Evolutionary conservation across 2,329 filamentous ascomycete genomes (phyloP).

Genomic region (Hypomyces rosellus): DNA sequence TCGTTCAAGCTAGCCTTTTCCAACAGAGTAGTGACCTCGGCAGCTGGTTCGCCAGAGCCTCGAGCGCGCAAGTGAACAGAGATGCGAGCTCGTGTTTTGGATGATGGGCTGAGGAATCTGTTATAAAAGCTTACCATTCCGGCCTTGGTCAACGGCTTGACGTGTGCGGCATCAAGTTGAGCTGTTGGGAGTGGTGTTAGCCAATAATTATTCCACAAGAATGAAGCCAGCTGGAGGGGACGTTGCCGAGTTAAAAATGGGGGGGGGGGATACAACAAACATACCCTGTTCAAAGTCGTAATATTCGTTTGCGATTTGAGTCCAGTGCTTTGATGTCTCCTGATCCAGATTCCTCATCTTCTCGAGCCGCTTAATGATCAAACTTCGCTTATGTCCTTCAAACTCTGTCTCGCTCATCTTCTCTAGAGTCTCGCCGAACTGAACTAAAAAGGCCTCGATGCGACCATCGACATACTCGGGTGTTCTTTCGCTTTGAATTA

Average conservation of each 20-base stretch:
- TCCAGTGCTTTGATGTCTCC: constrained; percentile 78
- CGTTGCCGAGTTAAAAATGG: no score
- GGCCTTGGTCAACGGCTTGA: constrained; percentile 68
- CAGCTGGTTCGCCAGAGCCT: constrained; percentile 40
- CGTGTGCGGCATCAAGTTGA: constrained; percentile 67
- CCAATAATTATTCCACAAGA: not conserved
- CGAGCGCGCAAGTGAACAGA: constrained; percentile 80
- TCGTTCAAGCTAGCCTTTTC: constrained; percentile 29
- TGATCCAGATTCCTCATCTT: constrained; percentile 88
- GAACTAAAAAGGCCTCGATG: constrained; percentile 75
- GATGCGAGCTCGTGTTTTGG: constrained; percentile 69
- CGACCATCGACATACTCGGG: constrained; percentile 78
- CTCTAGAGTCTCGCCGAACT: constrained; percentile 58
- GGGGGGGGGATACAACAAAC: no score
- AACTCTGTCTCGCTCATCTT: constrained; percentile 80
- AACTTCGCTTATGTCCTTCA: constrained; percentile 81
- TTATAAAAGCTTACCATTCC: constrained; percentile 78
- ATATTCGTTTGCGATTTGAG: constrained; percentile 75
- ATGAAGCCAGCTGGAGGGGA: not conserved
- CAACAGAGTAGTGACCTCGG: constrained; percentile 37
- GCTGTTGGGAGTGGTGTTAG: constrained; percentile 36
- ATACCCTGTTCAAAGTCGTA: constrained; percentile 85
- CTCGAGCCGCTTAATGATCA: constrained; percentile 81
- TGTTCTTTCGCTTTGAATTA: constrained; percentile 88
- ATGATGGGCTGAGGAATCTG: constrained; percentile 67